Evolutionary conservation across 305 asterid genomes (phyloP).

Genomic region (Fraxinus angustifolia): DNA sequence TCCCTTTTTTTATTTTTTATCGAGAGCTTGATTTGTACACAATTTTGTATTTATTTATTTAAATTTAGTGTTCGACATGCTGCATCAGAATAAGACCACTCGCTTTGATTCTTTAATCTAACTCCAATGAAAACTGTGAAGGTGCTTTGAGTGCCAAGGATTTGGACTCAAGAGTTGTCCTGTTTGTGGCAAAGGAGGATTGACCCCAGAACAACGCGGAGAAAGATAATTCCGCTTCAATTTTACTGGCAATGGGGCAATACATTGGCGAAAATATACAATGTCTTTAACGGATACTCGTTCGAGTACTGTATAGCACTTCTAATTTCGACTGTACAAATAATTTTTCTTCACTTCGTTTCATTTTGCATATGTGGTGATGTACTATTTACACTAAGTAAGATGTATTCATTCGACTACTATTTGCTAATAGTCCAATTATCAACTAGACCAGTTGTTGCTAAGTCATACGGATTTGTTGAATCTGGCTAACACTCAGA

Average conservation of each 20-base stretch:
- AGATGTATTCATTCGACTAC: background rate
- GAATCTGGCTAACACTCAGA: background rate
- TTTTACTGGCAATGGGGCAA: background rate
- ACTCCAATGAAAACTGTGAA: conserved; percentile 1
- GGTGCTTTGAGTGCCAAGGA: conserved; percentile 93
- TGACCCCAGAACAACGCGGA: conserved; percentile 90
- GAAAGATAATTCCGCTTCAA: conserved; percentile 46
- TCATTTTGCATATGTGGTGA: background rate
- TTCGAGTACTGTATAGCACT: background rate
- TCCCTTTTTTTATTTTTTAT: background rate
- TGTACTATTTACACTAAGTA: background rate
- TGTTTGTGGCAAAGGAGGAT: conserved; percentile 72
- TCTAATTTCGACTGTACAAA: background rate
- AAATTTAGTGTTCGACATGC: background rate
- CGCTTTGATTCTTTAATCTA: background rate
- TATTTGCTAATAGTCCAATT: background rate
- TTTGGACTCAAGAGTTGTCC: conserved; percentile 82
- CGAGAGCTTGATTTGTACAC: background rate
- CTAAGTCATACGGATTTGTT: background rate
- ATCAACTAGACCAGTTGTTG: no score
- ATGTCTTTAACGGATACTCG: background rate
- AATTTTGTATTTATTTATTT: background rate
- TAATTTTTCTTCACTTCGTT: background rate
- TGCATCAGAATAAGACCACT: background rate
- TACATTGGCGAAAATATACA: background rate